Evolutionary conservation across 495 filamentous ascomycete species (phyloP).

Genomic region (Parathielavia hyrcaniae): DNA sequence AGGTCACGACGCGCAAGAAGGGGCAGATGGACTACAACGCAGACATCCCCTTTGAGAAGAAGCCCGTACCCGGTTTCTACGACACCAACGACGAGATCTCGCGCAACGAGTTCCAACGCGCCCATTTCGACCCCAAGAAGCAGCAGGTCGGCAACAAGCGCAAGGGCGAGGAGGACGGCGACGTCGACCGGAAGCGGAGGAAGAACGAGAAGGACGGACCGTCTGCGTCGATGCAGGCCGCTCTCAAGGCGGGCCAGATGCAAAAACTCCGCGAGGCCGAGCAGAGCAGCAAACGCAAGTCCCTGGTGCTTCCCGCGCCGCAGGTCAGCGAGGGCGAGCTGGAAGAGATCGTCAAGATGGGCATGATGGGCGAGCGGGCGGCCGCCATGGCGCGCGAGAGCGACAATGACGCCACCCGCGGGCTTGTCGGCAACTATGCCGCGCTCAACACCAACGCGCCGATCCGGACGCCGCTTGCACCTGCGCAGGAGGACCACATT

Average conservation of each 20-base stretch:
- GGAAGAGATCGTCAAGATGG: constrained; percentile 98
- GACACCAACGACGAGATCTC: constrained; percentile 77
- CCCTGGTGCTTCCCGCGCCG: constrained; percentile 72
- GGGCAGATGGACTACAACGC: constrained; percentile 99
- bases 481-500: constrained; percentile 88
- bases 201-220: constrained; percentile 78
- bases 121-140: constrained; percentile 88
- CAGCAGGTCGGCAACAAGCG: constrained; percentile 94
- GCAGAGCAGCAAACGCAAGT: constrained; percentile 83
- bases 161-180: constrained; percentile 82
- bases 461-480: constrained; percentile 83
- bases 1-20: constrained; percentile 84
- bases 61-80: constrained; percentile 82
- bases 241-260: constrained; percentile 87
- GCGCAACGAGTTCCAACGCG: constrained; percentile 79
- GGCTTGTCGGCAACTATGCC: constrained; percentile 78
- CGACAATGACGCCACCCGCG: constrained; percentile 79
- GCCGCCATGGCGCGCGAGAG: constrained; percentile 65
- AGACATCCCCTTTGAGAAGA: constrained; percentile 95
- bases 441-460: constrained; percentile 73
- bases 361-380: constrained; percentile 87
- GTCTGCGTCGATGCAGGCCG: constrained; percentile 75
- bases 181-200: constrained; percentile 71
- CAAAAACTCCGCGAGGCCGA: constrained; percentile 95
- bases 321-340: constrained; percentile 90